Evolutionary conservation across 2,329 filamentous ascomycete genomes (phyloP).

Genomic region (Diaporthe caulivora): DNA sequence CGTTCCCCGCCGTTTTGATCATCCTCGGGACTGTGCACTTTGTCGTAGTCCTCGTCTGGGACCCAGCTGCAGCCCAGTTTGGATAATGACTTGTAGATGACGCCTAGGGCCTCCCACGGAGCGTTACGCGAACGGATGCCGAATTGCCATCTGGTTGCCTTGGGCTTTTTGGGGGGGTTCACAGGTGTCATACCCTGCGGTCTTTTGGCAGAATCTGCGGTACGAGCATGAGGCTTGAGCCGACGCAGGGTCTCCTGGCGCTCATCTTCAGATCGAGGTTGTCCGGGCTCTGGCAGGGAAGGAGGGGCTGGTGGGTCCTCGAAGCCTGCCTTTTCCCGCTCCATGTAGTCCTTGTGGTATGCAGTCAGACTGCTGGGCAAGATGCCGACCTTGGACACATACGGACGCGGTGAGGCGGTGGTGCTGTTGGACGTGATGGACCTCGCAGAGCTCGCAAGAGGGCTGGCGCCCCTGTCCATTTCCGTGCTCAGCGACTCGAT

Average conservation of each 20-base stretch:
- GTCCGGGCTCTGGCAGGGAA: slow-evolving; percentile 61
- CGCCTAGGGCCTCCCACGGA: slow-evolving; percentile 92
- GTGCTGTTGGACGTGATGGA: slow-evolving; percentile 65
- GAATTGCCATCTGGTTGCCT: slow-evolving; percentile 96
- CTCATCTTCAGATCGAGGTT: slow-evolving; percentile 75
- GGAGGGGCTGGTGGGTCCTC: slow-evolving; percentile 59
- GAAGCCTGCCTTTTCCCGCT: slow-evolving; percentile 71
- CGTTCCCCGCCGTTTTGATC: slow-evolving; percentile 55
- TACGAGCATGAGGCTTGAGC: slow-evolving; percentile 86
- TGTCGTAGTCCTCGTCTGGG: slow-evolving; percentile 70
- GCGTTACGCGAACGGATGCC: slow-evolving; percentile 95
- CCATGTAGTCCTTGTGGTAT: slow-evolving; percentile 92
- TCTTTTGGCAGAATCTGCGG: slow-evolving; percentile 70
- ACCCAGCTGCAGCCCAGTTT: slow-evolving; percentile 94
- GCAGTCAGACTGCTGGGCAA: slow-evolving; percentile 90
- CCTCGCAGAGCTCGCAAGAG: slow-evolving; percentile 66
- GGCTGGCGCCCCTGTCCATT: slow-evolving; percentile 57
- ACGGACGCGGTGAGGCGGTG: slow-evolving; percentile 63
- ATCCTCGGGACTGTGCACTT: slow-evolving; percentile 57
- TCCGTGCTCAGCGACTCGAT: slow-evolving; percentile 52
- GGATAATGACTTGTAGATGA: slow-evolving; percentile 91
- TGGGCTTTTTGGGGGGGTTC: slow-evolving; percentile 75
- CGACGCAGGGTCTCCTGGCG: slow-evolving; percentile 84
- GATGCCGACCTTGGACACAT: slow-evolving; percentile 89
- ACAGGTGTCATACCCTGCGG: slow-evolving; percentile 75